Evolutionary conservation across 805 yeast species (phyloP).

Genomic region (Metschnikowia santaceciliae): DNA sequence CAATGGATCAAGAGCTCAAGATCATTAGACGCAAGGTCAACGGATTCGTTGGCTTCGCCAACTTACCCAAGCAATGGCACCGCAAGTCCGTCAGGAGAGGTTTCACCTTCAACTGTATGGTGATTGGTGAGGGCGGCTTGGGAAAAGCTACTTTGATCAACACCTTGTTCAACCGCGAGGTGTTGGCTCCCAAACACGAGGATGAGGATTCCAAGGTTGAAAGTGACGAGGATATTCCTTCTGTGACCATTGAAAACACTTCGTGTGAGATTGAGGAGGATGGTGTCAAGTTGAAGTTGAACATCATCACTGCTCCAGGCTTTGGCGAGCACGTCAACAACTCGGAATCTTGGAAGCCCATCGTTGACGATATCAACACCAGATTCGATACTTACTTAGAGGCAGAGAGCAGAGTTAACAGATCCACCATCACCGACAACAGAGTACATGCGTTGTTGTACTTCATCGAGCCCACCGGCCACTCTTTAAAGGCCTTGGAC

Average conservation of each 20-base stretch:
- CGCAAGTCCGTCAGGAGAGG: conserved; percentile 69
- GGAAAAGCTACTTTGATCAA: conserved; percentile 92
- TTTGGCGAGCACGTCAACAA: conserved; percentile 89
- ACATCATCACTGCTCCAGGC: conserved; percentile 88
- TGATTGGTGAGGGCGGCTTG: conserved; percentile 87
- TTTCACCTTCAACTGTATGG: conserved; percentile 81
- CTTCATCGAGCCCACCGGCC: conserved; percentile 97
- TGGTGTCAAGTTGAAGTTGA: conserved; percentile 81
- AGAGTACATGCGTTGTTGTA: conserved; percentile 91
- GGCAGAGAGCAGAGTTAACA: conserved; percentile 77
- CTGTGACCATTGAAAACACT: conserved; percentile 26
- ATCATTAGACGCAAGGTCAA: conserved; percentile 78
- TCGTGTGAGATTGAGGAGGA: conserved; percentile 68
- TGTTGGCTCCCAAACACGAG: conserved; percentile 19
- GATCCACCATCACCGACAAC: conserved; percentile 68
- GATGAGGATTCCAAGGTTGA: conserved; percentile 8
- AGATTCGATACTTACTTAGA: conserved; percentile 89
- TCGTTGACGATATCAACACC: conserved; percentile 79
- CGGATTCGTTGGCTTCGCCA: conserved; percentile 95
- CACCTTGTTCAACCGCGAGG: conserved; percentile 64
- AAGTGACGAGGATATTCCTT: conserved; percentile 12
- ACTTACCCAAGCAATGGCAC: conserved; percentile 98
- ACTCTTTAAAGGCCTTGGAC: conserved; percentile 83
- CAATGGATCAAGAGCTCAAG: conserved; percentile 43
- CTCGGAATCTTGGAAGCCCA: conserved; percentile 75